A percentile compares a stretch with the other conserved stretches of the same genome.
These are phyloP conservation scores for Suhomyces guaymorum DNA, from an alignment of 1,139 yeast genomes.

Conservation along the genomic window DNA sequence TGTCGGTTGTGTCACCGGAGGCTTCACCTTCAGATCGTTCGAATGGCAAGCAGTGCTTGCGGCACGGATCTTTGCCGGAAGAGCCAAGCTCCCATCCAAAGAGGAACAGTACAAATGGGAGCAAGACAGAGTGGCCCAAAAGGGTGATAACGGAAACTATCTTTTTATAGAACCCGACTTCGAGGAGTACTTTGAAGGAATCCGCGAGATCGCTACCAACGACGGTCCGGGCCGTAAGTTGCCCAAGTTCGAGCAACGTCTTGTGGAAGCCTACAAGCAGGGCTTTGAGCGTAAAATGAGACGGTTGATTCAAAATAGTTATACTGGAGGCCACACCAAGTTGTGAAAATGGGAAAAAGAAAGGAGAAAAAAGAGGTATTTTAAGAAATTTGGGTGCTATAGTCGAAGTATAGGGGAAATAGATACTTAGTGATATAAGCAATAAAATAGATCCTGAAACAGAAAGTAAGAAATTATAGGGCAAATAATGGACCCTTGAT, in stretches of 20 bases:
- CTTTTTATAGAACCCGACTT: constrained; percentile 24
- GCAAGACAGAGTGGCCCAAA: constrained; percentile 18
- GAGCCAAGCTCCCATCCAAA: constrained; percentile 38
- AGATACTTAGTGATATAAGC: no score
- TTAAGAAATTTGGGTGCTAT: background rate
- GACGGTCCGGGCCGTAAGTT: constrained; percentile 29
- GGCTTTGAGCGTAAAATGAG: constrained; percentile 24
- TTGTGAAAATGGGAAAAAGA: no score
- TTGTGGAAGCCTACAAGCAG: constrained; percentile 23
- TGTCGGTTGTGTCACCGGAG: constrained; percentile 40
- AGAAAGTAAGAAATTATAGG: no score
- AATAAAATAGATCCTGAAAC: no score
- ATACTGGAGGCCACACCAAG: constrained; percentile 11
- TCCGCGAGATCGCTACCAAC: constrained; percentile 24
- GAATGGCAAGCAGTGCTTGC: constrained; percentile 49
- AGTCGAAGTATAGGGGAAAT: background rate
- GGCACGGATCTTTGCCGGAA: constrained; percentile 44
- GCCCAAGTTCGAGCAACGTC: constrained; percentile 24
- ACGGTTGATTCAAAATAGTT: constrained; percentile 17
- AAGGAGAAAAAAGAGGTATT: background rate
- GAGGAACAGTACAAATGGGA: constrained; percentile 37
- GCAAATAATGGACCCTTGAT: background rate
- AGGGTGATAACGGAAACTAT: constrained; percentile 22
- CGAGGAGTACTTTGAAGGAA: constrained; percentile 25
- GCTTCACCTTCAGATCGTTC: constrained; percentile 49